Evolutionary conservation across 2,329 filamentous ascomycete genomes (phyloP), one percentile per base, ranked within the genome.

Genomic region (Xylariaceae sp.): DNA sequence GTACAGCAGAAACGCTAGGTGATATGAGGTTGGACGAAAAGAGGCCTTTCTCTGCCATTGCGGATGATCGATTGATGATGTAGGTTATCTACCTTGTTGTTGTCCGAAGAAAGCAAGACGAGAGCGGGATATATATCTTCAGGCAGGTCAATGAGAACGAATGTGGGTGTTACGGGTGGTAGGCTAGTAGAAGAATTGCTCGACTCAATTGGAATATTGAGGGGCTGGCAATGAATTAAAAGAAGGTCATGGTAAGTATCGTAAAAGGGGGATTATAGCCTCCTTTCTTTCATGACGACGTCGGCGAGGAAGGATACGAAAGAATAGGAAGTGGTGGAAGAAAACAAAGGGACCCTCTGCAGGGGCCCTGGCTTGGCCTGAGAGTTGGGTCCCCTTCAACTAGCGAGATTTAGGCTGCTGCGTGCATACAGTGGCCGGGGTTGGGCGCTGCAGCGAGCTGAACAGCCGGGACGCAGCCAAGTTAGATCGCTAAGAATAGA

Each of bases 11-110:
- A 65, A 97, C 89, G 51, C 84, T 79, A 19, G 90, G 85, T 20
- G 91, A 91, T 74, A 98, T 88, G 69, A 97, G 87, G 59, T 85
- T 77, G 61, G 83, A 71, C 54, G 88, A 83, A 81, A 97, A 97
- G 73, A 97, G 89, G 37, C 85, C 88, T 64, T 83, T 76, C 47
- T 78, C 72, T 52, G 70, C 64, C 71, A 75, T 73, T 66, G 67
- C 59, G 51, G 43, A n/a, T 37, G 32, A 29, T 29, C 26, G 32
- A 37, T 37, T 16, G 12, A 29, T 29, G 26, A 29, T 29, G 26
- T 29, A 29, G 5, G 5, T 26, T 26, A 26, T 26, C 9, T 26
- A 26, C 23, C 23, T 26, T 26, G 4, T 26, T 9, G 23, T 26
- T 26, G 23, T 4, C 23, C 9, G 23, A 26, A 26, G 23, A 26